Conservation (phyloP, 306 rosid species). For the Quercus gilva region DNA sequence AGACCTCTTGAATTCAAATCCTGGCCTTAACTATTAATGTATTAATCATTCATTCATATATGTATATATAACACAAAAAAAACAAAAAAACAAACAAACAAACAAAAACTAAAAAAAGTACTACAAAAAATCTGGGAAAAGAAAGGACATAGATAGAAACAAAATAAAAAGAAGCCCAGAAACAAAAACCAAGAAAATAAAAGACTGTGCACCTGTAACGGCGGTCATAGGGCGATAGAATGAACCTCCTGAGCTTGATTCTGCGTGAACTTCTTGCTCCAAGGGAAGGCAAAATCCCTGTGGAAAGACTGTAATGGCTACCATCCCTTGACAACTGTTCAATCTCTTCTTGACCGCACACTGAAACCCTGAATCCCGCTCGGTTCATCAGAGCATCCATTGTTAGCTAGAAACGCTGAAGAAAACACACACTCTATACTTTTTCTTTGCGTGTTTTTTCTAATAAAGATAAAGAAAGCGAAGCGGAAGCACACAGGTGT, state of each 20-base stretch:
- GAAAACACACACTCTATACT: background rate
- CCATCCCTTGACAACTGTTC: conserved; percentile 74
- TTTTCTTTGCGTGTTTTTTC: no score
- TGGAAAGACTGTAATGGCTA: conserved; percentile 73
- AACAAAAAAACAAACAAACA: background rate
- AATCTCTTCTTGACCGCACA: conserved; percentile 59
- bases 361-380: conserved; percentile 32
- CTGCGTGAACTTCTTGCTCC: conserved; percentile 72
- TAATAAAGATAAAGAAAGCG: no score
- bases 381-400: conserved; percentile 18
- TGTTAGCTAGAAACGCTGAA: background rate
- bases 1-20: no score
- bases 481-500: no score
- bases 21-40: no score
- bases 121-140: background rate
- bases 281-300: conserved; percentile 77
- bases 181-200: background rate
- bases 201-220: conserved; percentile 61
- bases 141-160: background rate
- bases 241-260: conserved; percentile 40
- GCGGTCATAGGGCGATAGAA: conserved; percentile 68
- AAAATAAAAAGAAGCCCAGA: background rate
- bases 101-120: background rate
- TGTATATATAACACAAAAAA: no score
- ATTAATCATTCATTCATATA: background rate